These are phyloP conservation scores for Podila epigama DNA, from an alignment of 192 early-diverging fungal genomes.

Conservation along the genomic window DNA sequence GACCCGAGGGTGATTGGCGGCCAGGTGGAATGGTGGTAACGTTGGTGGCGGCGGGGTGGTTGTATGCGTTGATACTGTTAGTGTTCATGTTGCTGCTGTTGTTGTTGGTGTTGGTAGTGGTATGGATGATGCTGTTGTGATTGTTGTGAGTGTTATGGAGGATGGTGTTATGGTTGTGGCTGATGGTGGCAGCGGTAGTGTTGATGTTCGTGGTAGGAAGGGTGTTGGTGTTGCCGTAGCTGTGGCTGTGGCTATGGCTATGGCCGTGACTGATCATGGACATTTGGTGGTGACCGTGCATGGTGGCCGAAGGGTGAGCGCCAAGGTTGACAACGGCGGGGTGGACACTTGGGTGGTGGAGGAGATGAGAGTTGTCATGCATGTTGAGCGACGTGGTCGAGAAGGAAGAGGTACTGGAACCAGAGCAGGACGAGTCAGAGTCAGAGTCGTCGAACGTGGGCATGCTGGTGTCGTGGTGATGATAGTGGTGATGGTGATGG, in stretches of 20 bases:
- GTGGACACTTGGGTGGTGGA: too few species aligned
- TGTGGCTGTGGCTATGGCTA: too few species aligned
- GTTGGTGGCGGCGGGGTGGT: not conserved
- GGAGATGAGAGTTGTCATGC: conserved; percentile 5
- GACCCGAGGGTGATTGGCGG: not conserved
- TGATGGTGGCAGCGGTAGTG: not conserved
- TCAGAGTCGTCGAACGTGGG: conserved; percentile 36
- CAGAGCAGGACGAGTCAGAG: conserved; percentile 38
- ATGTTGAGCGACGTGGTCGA: conserved; percentile 9
- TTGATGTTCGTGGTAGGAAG: too few species aligned
- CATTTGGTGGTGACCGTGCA: too few species aligned
- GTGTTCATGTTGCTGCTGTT: not conserved
- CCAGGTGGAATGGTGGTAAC: not conserved
- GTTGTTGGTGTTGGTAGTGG: not conserved
- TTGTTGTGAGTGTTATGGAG: not conserved
- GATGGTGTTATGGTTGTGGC: not conserved
- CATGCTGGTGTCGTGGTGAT: conserved; percentile 12
- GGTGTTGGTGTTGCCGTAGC: too few species aligned
- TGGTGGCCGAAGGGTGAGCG: not conserved
- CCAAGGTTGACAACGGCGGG: not conserved
- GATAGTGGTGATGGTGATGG: conserved; percentile 8
- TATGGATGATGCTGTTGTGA: not conserved
- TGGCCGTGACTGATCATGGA: too few species aligned
- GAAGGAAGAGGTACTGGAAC: conserved; percentile 30
- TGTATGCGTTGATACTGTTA: conserved; percentile 5